phyloP scores from a whole-genome alignment of 768 basidiomycete genomes.

The Aureoboletus auriporus region DNA sequence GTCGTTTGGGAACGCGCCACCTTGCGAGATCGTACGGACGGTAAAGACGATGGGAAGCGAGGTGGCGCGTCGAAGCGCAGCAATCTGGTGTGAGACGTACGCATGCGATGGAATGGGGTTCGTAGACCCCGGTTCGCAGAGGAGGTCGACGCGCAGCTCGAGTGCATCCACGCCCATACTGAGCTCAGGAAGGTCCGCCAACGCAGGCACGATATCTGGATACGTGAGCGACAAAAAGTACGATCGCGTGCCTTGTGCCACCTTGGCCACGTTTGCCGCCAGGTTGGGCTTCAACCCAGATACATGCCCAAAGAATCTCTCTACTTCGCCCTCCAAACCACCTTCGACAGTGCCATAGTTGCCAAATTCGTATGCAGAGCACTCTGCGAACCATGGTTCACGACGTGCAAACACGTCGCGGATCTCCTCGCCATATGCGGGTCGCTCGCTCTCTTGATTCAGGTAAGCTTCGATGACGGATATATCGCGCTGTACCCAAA shows the following conservation, averaged over 20 bases:
- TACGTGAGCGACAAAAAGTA: conserved; percentile 94
- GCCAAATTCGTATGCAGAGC: conserved; percentile 77
- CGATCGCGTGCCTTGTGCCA: conserved; percentile 52
- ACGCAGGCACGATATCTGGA: conserved; percentile 74
- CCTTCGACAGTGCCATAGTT: conserved; percentile 53
- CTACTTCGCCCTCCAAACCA: conserved; percentile 52
- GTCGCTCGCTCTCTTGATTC: conserved; percentile 68
- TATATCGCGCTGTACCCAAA: conserved; percentile 78
- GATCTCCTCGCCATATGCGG: conserved; percentile 85
- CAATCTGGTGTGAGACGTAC: conserved; percentile 80
- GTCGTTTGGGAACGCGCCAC: conserved; percentile 85
- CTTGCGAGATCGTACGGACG: conserved; percentile 82
- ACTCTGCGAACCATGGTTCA: conserved; percentile 82
- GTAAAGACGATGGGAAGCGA: conserved; percentile 90
- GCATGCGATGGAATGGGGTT: conserved; percentile 57
- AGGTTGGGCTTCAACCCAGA: conserved; percentile 68
- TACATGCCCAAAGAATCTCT: conserved; percentile 86
- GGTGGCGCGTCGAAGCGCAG: conserved; percentile 71
- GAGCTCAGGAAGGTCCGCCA: conserved; percentile 66
- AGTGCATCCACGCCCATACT: conserved; percentile 85
- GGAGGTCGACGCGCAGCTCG: conserved; percentile 90
- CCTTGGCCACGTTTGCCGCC: conserved; percentile 42
- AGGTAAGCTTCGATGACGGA: conserved; percentile 83
- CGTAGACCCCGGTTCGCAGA: conserved; percentile 50
- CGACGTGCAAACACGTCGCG: conserved; percentile 81